Base-by-base conservation (phyloP, 805 yeast genomes). In the Wickerhamiella galacta region DNA sequence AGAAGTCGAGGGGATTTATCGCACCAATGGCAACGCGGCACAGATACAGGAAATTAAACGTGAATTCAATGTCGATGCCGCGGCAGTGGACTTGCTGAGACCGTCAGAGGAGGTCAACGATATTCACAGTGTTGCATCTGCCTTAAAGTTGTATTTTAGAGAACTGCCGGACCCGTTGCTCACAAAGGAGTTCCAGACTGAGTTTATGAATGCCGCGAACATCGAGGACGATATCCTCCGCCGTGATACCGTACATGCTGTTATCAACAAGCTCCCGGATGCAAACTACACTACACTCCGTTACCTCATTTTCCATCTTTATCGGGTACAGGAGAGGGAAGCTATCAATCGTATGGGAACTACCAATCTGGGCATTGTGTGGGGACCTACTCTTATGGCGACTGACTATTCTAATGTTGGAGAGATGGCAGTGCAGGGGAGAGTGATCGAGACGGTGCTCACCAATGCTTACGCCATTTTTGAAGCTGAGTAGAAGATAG, bases 211-310 rank as follows among this genome's bases (percentile, higher is more conserved):
- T 24, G 78, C 83, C 2, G 78, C 78, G 16, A 70, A 71, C 51
- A 72, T 82, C 32, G 66, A 60, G 20, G 79, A 76, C 45, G 63
- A 64, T 14, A 61, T 61, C 10, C 63, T 72, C 42, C 66, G 78
- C 37, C 70, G 79, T 38, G 87, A 82, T 48, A 63, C 63, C 20
- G 63, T 90, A 45, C 98, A 90, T 54, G 80, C 82, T 28, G 67
- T 81, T 38, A 80, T 90, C 29, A 90, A 77, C 58, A 78, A 79
- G 43, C 64, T 90, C 35, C 95, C 95, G 0, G 98, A 90, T 56
- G 90, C 93, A 1, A 82, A 87, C 37, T 90, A 90, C 53, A 85
- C 93, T 63, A 85, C 96, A 0, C 63, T 90, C 44, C 63, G 95
- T 42, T 72, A 81, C 22, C 58, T 90, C 42, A 60, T 85, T 2